phyloP scores from a whole-genome alignment of 495 filamentous ascomycete genomes.

The Aspergillus mulundensis region DNA sequence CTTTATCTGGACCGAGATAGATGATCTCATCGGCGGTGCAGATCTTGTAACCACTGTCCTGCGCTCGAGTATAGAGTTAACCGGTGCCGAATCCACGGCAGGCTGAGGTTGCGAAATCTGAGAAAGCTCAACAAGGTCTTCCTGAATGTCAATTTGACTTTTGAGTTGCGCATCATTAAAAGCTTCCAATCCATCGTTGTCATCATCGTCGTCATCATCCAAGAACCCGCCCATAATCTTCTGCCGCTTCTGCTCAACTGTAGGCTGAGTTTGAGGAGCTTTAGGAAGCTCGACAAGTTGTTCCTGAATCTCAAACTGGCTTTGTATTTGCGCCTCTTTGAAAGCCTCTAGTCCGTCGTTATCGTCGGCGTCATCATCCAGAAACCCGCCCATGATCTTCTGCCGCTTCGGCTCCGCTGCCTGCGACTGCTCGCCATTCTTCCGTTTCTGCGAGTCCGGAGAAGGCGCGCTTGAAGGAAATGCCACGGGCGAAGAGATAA shows the following conservation, averaged over 20 bases:
- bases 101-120: constrained; percentile 6
- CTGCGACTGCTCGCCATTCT: constrained; percentile 41
- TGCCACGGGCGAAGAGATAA: constrained; percentile 58
- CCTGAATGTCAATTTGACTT: constrained; percentile 35
- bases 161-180: constrained; percentile 33
- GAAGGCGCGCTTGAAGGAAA: constrained; percentile 55
- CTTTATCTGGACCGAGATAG: constrained; percentile 45
- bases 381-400: constrained; percentile 22
- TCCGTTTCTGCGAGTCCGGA: constrained; percentile 41
- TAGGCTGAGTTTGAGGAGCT: constrained; percentile 2
- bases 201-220: constrained; percentile 20
- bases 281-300: constrained; percentile 22
- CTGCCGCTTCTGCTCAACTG: background rate
- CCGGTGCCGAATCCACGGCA: background rate
- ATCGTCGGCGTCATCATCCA: constrained; percentile 41
- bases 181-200: constrained; percentile 19
- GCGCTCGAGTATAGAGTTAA: constrained; percentile 8
- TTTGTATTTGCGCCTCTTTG: constrained; percentile 33
- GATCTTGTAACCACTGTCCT: constrained; percentile 3
- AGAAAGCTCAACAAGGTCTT: constrained; percentile 24
- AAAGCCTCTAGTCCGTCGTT: constrained; percentile 24
- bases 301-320: constrained; percentile 35
- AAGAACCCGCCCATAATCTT: background rate
- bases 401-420: constrained; percentile 35
- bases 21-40: constrained; percentile 12